These are phyloP conservation scores for Houttuynia cordata DNA, from an alignment of 164 flowering plant species.

Conservation along the genomic window DNA sequence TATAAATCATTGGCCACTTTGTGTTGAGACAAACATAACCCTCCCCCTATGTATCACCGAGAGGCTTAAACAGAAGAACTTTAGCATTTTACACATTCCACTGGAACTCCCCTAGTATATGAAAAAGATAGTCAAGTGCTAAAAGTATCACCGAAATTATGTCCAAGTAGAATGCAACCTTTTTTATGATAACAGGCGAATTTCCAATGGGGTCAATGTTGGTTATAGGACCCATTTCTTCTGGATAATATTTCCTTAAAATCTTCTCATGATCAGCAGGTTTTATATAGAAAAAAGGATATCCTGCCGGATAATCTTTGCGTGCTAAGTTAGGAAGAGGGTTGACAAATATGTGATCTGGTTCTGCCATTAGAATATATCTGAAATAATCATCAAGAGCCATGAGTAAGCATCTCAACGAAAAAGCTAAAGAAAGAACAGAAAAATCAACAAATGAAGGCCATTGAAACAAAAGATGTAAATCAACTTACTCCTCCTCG, in stretches of 20 bases:
- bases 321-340: constrained; percentile 85
- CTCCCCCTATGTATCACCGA: too few relatives aligned
- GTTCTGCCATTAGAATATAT: constrained; percentile 92
- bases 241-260: constrained; percentile 72
- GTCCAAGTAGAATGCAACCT: constrained; percentile 33
- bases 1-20: too few relatives aligned
- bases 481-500: constrained; percentile 75
- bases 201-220: constrained; percentile 93
- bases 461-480: background rate
- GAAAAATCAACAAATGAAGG: background rate
- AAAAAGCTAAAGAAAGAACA: constrained; percentile 1
- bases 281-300: constrained; percentile 81
- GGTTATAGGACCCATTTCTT: constrained; percentile 74
- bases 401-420: background rate
- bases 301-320: constrained; percentile 66
- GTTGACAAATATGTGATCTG: constrained; percentile 77
- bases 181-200: constrained; percentile 90
- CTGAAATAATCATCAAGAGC: constrained; percentile 29
- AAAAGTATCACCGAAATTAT: background rate
- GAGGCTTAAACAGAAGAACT: too few relatives aligned
- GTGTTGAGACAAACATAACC: too few relatives aligned
- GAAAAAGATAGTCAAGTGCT: background rate
- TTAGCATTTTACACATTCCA: background rate
- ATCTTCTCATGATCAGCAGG: constrained; percentile 57
- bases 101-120: background rate